phyloP scores from a whole-genome alignment of 2,329 filamentous ascomycete species.

The Pyrenophora teres region DNA sequence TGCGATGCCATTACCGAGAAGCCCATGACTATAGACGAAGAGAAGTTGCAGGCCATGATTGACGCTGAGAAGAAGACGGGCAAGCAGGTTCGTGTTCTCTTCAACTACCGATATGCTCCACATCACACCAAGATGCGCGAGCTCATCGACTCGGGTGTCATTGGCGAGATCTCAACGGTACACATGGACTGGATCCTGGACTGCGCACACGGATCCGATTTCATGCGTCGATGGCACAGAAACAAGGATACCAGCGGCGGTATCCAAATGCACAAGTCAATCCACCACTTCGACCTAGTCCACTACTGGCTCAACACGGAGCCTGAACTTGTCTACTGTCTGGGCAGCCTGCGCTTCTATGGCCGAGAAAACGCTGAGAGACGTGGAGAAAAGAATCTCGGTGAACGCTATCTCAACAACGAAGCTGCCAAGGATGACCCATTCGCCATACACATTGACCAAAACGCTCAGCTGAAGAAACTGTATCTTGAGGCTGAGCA shows the following conservation, averaged over 20 bases:
- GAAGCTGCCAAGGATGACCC: slow-evolving; percentile 59
- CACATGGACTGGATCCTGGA: slow-evolving; percentile 69
- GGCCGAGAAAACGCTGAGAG: slow-evolving; percentile 65
- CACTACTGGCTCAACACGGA: slow-evolving; percentile 66
- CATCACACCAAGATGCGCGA: slow-evolving; percentile 66
- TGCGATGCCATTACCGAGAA: slow-evolving; percentile 67
- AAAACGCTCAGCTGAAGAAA: slow-evolving; percentile 59
- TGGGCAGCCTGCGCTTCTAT: slow-evolving; percentile 65
- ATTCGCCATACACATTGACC: slow-evolving; percentile 62
- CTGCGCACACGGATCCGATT: slow-evolving; percentile 65
- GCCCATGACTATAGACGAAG: slow-evolving; percentile 66
- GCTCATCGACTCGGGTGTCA: slow-evolving; percentile 58
- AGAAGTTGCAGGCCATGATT: slow-evolving; percentile 60
- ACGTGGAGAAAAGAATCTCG: slow-evolving; percentile 58
- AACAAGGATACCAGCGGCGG: slow-evolving; percentile 65
- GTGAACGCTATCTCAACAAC: slow-evolving; percentile 57
- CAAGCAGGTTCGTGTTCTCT: slow-evolving; percentile 60
- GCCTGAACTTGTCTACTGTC: slow-evolving; percentile 61
- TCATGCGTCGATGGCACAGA: slow-evolving; percentile 67
- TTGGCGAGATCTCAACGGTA: slow-evolving; percentile 61
- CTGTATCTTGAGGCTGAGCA: slow-evolving; percentile 67
- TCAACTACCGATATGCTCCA: slow-evolving; percentile 68
- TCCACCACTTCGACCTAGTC: slow-evolving; percentile 67
- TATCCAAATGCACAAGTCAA: slow-evolving; percentile 65
- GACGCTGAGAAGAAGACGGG: slow-evolving; percentile 59